Conservation (phyloP, 2,329 filamentous ascomycete species). For the Malbranchea cinnamomea region DNA sequence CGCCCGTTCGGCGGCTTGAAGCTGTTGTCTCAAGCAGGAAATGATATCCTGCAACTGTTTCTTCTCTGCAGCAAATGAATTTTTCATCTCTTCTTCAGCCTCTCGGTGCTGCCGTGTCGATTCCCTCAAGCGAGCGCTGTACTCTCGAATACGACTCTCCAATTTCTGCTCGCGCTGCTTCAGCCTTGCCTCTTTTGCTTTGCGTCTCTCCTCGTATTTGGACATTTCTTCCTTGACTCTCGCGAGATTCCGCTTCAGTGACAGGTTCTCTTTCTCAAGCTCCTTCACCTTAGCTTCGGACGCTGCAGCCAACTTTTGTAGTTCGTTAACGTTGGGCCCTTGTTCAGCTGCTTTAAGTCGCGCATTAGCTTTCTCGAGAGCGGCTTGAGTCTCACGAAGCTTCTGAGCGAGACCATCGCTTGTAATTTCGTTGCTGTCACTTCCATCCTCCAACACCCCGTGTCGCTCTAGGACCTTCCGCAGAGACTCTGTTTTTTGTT, state of each 20-base stretch:
- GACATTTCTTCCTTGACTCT: slow-evolving; percentile 29
- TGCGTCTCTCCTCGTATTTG: slow-evolving; percentile 27
- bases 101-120: slow-evolving; percentile 22
- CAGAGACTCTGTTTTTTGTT: slow-evolving; percentile 25
- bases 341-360: slow-evolving; percentile 19
- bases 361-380: slow-evolving; percentile 20
- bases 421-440: slow-evolving; percentile 12
- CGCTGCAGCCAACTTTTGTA: slow-evolving; percentile 21
- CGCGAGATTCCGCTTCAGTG: slow-evolving; percentile 25
- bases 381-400: slow-evolving; percentile 20
- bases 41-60: slow-evolving; percentile 25
- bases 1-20: no score
- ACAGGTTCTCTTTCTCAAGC: slow-evolving; percentile 26
- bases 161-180: slow-evolving; percentile 26
- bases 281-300: slow-evolving; percentile 28
- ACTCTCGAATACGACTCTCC: slow-evolving; percentile 26
- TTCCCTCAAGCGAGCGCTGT: slow-evolving; percentile 24
- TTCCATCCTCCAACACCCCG: slow-evolving; percentile 21
- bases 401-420: no score
- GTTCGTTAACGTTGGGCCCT: slow-evolving; percentile 19
- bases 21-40: slow-evolving; percentile 19
- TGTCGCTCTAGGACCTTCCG: slow-evolving; percentile 25
- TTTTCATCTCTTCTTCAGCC: slow-evolving; percentile 20
- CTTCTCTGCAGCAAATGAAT: slow-evolving; percentile 23
- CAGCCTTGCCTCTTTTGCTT: slow-evolving; percentile 27